phyloP scores from a whole-genome alignment of 805 yeast species.

The Barnettozyma salicaria region DNA sequence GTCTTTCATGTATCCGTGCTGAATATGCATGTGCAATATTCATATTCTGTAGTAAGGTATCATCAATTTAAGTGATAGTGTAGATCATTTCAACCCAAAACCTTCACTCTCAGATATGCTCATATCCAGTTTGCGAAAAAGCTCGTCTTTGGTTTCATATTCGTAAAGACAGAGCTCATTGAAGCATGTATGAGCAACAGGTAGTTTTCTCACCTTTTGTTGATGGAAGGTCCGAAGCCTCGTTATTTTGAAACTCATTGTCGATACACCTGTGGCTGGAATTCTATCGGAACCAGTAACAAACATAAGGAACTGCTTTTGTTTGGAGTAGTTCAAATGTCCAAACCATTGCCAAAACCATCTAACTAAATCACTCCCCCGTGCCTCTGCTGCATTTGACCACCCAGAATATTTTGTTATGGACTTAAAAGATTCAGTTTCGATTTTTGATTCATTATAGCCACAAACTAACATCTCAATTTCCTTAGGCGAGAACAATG shows the following conservation, averaged over 20 bases:
- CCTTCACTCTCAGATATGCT: conserved; percentile 83
- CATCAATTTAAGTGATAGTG: no score
- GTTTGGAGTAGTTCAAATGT: conserved; percentile 39
- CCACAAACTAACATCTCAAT: conserved; percentile 77
- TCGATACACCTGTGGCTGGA: conserved; percentile 88
- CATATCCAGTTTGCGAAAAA: conserved; percentile 49
- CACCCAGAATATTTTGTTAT: conserved; percentile 75
- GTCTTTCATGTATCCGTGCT: no score
- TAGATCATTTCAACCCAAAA: conserved; percentile 62
- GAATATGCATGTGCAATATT: no score
- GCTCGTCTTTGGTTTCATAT: conserved; percentile 49
- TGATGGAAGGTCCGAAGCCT: conserved; percentile 33
- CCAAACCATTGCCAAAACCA: conserved; percentile 90
- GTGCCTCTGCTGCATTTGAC: conserved; percentile 33
- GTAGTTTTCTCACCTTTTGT: conserved; percentile 42
- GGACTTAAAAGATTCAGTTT: conserved; percentile 57
- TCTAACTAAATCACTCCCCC: conserved; percentile 36
- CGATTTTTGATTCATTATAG: conserved; percentile 50
- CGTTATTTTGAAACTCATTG: conserved; percentile 66
- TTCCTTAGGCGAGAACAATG: conserved; percentile 76
- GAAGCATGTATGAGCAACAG: conserved; percentile 91
- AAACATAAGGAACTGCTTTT: conserved; percentile 62
- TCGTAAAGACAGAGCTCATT: conserved; percentile 78
- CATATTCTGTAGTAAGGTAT: no score
- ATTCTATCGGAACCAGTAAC: conserved; percentile 88